These are phyloP conservation scores for Tylopilus intermedius DNA, from an alignment of 768 basidiomycete species.

Conservation along the genomic window DNA sequence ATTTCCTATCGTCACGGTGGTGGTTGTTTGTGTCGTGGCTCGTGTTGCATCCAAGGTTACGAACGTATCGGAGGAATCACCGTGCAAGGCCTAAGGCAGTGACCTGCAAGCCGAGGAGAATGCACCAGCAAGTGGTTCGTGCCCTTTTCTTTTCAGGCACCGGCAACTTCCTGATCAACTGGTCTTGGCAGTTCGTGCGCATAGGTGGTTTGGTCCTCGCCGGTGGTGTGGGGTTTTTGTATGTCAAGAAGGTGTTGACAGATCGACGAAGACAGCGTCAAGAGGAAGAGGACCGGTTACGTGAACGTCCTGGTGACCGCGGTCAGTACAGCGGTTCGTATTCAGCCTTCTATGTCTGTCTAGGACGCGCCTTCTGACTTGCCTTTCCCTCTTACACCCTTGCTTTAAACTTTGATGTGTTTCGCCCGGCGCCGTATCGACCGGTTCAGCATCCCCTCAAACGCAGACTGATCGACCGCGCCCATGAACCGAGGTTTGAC, in stretches of 20 bases:
- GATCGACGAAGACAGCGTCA: conserved; percentile 22
- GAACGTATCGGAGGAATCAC: neutral
- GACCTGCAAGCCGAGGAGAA: conserved; percentile 3
- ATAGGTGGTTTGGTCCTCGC: conserved; percentile 27
- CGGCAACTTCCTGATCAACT: neutral
- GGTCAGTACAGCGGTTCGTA: neutral
- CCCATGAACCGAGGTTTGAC: conserved; percentile 2
- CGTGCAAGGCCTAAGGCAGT: neutral
- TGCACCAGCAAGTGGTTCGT: conserved; percentile 21
- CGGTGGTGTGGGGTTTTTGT: conserved; percentile 28
- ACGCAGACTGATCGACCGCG: conserved; percentile 5
- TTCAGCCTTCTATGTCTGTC: neutral
- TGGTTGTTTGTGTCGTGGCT: neutral
- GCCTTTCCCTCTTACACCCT: neutral
- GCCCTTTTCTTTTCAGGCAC: neutral
- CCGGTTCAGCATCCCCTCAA: conserved; percentile 2
- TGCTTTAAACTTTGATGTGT: neutral
- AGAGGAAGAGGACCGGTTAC: conserved; percentile 16
- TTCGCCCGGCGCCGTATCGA: neutral
- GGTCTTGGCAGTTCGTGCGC: conserved; percentile 16
- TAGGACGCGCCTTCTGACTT: conserved; percentile 10
- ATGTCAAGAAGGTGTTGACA: conserved; percentile 27
- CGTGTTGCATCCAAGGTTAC: neutral
- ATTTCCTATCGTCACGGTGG: neutral
- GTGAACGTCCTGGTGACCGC: conserved; percentile 3